Conservation (phyloP, 1,139 yeast species). For the Yamadazyma membranifaciens region DNA sequence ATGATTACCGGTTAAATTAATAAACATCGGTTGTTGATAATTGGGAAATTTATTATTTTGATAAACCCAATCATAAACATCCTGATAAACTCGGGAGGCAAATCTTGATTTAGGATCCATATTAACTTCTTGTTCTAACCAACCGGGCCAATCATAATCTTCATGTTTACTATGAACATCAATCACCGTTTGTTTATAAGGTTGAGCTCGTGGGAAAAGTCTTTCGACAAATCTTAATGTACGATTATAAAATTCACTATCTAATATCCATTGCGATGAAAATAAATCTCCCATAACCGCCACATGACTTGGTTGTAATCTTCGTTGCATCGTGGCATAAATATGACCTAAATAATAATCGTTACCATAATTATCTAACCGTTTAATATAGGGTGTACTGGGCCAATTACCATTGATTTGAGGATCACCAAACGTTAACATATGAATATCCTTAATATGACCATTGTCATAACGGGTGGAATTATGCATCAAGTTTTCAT, state of each 20-base stretch:
- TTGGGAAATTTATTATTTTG: conserved; percentile 32
- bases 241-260: conserved; percentile 78
- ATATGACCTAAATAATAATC: conserved; percentile 87
- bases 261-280: conserved; percentile 94
- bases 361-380: conserved; percentile 83
- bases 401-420: conserved; percentile 89
- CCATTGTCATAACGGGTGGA: conserved; percentile 10
- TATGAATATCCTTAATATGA: conserved; percentile 48
- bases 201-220: conserved; percentile 54
- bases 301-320: conserved; percentile 74
- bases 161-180: conserved; percentile 48
- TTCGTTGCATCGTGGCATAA: conserved; percentile 57
- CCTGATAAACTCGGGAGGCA: conserved; percentile 50
- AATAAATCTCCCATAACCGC: conserved; percentile 91
- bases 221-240: conserved; percentile 69
- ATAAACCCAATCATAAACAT: conserved; percentile 66
- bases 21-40: conserved; percentile 52
- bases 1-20: conserved; percentile 91
- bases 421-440: conserved; percentile 91
- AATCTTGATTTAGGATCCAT: conserved; percentile 44
- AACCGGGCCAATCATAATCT: conserved; percentile 53
- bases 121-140: conserved; percentile 38
- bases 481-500: conserved; percentile 9
- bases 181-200: conserved; percentile 47
- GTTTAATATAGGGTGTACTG: conserved; percentile 66